These are phyloP conservation scores for Puccinia hordei DNA, from an alignment of 1,284 basidiomycete genomes.

Conservation along the genomic window DNA sequence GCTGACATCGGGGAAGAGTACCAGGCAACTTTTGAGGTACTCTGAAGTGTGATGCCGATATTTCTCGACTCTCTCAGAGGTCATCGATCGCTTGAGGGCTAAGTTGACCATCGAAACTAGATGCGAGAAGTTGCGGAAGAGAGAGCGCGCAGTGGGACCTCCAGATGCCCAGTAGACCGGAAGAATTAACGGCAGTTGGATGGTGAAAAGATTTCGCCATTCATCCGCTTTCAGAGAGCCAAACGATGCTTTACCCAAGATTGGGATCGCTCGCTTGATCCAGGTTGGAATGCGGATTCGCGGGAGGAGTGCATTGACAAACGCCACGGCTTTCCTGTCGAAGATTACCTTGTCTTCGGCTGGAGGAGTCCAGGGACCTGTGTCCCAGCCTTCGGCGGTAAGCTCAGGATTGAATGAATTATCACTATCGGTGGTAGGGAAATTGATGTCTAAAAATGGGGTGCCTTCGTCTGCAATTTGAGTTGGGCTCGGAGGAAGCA, in stretches of 20 bases:
- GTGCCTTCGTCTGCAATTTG: neutral
- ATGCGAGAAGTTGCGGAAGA: slow-evolving; percentile 39
- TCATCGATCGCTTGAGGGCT: slow-evolving; percentile 30
- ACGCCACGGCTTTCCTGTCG: neutral
- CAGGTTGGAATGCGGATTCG: slow-evolving; percentile 28
- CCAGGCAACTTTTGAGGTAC: slow-evolving; percentile 26
- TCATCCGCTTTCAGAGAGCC: slow-evolving; percentile 53
- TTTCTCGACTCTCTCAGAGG: neutral
- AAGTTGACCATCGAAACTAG: slow-evolving; percentile 37
- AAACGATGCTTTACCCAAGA: slow-evolving; percentile 44
- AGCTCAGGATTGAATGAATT: slow-evolving; percentile 3
- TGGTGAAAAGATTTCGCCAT: slow-evolving; percentile 49
- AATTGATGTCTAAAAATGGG: neutral
- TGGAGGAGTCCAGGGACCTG: slow-evolving; percentile 23
- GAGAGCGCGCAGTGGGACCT: neutral
- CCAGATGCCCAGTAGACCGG: slow-evolving; percentile 25
- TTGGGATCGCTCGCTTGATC: slow-evolving; percentile 35
- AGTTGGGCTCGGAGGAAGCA: neutral
- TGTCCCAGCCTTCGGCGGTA: slow-evolving; percentile 21
- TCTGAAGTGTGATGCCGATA: slow-evolving; percentile 23
- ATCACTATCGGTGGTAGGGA: slow-evolving; percentile 1
- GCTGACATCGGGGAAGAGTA: slow-evolving; percentile 20
- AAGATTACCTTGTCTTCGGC: slow-evolving; percentile 30
- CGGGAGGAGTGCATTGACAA: slow-evolving; percentile 7
- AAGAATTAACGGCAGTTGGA: slow-evolving; percentile 37